These are phyloP conservation scores for Fusarium nanum DNA, from an alignment of 2,329 filamentous ascomycete genomes.

Conservation along the genomic window DNA sequence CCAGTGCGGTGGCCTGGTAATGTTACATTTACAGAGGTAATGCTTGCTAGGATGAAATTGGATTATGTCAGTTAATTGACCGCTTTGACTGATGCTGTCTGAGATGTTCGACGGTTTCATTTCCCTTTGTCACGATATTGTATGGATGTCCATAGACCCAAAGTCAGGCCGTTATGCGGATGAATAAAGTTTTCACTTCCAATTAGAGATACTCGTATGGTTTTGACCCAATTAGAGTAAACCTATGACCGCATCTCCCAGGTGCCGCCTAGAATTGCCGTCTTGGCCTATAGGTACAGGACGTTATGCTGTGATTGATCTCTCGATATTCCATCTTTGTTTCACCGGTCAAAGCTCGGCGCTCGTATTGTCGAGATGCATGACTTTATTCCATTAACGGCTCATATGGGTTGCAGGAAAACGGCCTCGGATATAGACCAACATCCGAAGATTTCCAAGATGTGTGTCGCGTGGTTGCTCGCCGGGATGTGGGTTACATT, in stretches of 20 bases:
- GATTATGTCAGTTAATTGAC: background rate
- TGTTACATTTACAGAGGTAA: background rate
- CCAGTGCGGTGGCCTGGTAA: conserved; percentile 21
- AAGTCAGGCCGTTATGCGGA: background rate
- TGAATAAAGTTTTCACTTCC: background rate
- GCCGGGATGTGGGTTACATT: conserved; percentile 14
- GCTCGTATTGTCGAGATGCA: background rate
- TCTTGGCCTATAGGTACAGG: background rate
- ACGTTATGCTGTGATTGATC: background rate
- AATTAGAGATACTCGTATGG: background rate
- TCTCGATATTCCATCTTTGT: background rate
- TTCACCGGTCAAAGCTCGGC: conserved; percentile 11
- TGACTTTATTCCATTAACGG: conserved; percentile 1
- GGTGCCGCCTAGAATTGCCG: conserved; percentile 17
- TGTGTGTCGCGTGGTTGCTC: conserved; percentile 9
- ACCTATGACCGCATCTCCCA: background rate
- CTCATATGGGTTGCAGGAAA: background rate
- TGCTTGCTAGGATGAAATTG: background rate
- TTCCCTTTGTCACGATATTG: background rate
- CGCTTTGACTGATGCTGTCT: background rate
- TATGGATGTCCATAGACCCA: background rate
- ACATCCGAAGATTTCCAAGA: conserved; percentile 8
- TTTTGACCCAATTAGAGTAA: background rate
- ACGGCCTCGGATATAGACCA: conserved; percentile 4
- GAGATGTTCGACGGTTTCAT: background rate